These are phyloP conservation scores for Diaporthe humulicola DNA, from an alignment of 2,329 filamentous ascomycete species.

Conservation along the genomic window DNA sequence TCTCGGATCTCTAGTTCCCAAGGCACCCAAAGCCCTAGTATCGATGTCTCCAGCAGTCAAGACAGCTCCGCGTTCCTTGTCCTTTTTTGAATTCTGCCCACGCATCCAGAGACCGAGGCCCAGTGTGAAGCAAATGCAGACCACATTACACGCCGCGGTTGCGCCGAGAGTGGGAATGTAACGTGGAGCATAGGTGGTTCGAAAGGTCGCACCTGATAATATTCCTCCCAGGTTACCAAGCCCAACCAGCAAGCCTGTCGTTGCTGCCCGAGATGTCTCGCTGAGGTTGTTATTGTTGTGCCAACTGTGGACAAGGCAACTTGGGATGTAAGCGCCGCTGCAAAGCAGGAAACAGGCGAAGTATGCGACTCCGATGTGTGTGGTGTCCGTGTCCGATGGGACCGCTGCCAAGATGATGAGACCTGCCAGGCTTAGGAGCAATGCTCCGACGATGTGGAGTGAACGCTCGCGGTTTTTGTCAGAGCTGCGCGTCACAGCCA, in stretches of 20 bases:
- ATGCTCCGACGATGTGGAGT: conserved; percentile 56
- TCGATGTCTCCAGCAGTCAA: conserved; percentile 54
- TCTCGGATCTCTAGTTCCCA: conserved; percentile 53
- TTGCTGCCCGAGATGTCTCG: conserved; percentile 62
- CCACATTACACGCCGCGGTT: conserved; percentile 55
- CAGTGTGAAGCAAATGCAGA: conserved; percentile 55
- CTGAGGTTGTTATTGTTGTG: conserved; percentile 66
- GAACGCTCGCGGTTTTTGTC: conserved; percentile 60
- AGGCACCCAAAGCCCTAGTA: conserved; percentile 51
- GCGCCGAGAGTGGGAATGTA: conserved; percentile 61
- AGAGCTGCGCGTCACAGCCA: conserved; percentile 57
- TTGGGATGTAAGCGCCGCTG: conserved; percentile 59
- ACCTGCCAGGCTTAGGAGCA: conserved; percentile 56
- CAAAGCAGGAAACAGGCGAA: conserved; percentile 64
- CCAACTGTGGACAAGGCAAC: conserved; percentile 62
- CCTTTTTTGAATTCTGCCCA: conserved; percentile 55
- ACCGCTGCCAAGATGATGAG: conserved; percentile 56
- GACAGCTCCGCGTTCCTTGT: conserved; percentile 52
- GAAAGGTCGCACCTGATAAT: conserved; percentile 59
- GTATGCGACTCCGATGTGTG: conserved; percentile 59
- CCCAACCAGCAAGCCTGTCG: conserved; percentile 61
- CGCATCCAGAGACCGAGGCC: conserved; percentile 60
- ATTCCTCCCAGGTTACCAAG: conserved; percentile 64
- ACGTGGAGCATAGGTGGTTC: conserved; percentile 61
- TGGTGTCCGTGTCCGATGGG: conserved; percentile 54